Conservation (phyloP, 2,329 filamentous ascomycete species). For the Dryadomyces quercus-mongolicae region DNA sequence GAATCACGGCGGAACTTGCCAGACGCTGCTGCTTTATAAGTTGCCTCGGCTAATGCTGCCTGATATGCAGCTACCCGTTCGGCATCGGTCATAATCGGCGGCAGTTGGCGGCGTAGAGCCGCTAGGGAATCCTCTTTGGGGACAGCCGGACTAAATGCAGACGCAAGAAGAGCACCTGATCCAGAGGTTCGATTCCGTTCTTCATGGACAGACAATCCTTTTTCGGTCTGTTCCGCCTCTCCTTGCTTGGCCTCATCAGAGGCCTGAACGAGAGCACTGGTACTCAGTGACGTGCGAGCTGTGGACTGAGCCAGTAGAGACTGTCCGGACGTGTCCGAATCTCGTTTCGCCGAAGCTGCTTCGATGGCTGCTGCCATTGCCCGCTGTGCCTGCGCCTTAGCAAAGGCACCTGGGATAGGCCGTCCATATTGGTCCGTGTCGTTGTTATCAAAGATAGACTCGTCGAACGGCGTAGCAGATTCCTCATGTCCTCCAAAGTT, state of each 20-base stretch:
- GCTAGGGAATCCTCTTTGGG: conserved; percentile 2
- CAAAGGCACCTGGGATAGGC: conserved; percentile 46
- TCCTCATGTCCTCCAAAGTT: conserved; percentile 37
- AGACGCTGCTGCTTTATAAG: conserved; percentile 61
- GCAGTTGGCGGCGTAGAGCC: conserved; percentile 6
- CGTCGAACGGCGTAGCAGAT: conserved; percentile 51
- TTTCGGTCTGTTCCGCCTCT: not conserved
- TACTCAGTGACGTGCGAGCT: conserved; percentile 38
- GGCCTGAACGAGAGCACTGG: conserved; percentile 16
- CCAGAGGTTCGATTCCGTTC: not conserved
- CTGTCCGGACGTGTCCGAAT: conserved; percentile 27
- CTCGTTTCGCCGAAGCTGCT: conserved; percentile 22
- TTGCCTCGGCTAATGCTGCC: conserved; percentile 70
- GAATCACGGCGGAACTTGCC: conserved; percentile 60
- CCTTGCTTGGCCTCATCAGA: not conserved
- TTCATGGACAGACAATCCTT: not conserved
- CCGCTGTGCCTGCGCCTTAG: conserved; percentile 35
- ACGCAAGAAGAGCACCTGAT: not conserved
- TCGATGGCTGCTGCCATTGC: conserved; percentile 12
- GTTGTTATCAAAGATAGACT: conserved; percentile 60
- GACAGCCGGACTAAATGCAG: not conserved
- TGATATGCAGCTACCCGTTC: conserved; percentile 50
- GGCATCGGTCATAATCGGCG: conserved; percentile 10
- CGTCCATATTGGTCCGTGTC: conserved; percentile 52
- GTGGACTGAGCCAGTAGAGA: conserved; percentile 36